Conservation (phyloP, 1,139 yeast species). For the Scheffersomyces titani region DNA sequence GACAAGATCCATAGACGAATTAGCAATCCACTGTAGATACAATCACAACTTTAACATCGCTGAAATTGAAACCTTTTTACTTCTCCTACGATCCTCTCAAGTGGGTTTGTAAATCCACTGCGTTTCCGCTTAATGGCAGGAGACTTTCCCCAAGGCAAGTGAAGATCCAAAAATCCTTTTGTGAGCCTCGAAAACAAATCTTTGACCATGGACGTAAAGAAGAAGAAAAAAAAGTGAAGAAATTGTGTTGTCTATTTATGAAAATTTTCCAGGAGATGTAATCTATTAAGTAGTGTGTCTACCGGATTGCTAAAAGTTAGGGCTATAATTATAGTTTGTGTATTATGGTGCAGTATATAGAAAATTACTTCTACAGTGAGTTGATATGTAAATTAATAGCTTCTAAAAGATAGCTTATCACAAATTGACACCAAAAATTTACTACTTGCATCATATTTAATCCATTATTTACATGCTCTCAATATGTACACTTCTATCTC, state of each 20-base stretch:
- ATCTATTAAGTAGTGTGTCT: constrained; percentile 8
- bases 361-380: neutral
- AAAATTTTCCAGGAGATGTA: constrained; percentile 8
- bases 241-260: constrained; percentile 1
- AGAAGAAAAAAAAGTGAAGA: constrained; percentile 8
- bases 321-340: constrained; percentile 7
- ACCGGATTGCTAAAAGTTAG: constrained; percentile 6
- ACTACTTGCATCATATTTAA: neutral
- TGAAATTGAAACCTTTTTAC: neutral
- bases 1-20: constrained; percentile 16
- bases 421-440: neutral
- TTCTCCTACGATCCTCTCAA: constrained; percentile 12
- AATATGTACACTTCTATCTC: constrained; percentile 1
- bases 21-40: constrained; percentile 4
- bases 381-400: no score
- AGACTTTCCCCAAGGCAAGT: constrained; percentile 92
- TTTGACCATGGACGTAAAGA: constrained; percentile 62
- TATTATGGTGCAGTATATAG: neutral
- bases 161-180: constrained; percentile 38
- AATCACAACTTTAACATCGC: neutral
- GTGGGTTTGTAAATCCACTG: constrained; percentile 40
- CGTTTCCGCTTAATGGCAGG: constrained; percentile 81
- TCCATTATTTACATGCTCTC: neutral
- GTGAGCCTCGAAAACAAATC: constrained; percentile 88
- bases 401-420: neutral